Percentiles rank a stretch among this genome's conserved stretches.
Conservation (phyloP, 106 monocot species). For the Posidonia australis region DNA sequence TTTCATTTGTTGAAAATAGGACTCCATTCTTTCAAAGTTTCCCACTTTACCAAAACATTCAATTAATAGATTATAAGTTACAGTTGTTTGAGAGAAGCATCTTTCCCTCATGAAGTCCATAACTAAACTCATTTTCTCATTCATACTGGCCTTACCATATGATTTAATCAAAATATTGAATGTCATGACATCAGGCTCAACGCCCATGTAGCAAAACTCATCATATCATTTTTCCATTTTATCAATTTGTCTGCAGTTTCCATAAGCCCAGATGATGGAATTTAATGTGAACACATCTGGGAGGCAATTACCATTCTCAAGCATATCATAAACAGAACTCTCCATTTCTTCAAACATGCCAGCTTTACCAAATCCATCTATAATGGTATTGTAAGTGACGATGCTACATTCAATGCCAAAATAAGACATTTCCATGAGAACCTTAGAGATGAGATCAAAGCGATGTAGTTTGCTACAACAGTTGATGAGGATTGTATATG, state of each 20-base stretch:
- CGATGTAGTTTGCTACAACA: conserved; percentile 60
- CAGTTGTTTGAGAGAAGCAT: conserved; percentile 73
- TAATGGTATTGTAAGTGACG: conserved; percentile 71
- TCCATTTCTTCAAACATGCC: conserved; percentile 75
- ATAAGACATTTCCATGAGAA: conserved; percentile 74
- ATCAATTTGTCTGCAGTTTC: conserved; percentile 36
- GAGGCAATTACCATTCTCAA: conserved; percentile 45
- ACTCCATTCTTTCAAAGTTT: no score
- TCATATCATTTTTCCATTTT: conserved; percentile 79
- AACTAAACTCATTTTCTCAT: conserved; percentile 82
- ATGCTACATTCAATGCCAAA: conserved; percentile 50
- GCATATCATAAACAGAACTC: conserved; percentile 54
- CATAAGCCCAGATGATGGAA: conserved; percentile 67
- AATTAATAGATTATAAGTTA: conserved; percentile 88
- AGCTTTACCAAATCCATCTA: conserved; percentile 73
- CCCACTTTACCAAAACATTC: no score
- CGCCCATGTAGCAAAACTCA: conserved; percentile 72
- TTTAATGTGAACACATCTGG: conserved; percentile 78
- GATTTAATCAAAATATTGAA: conserved; percentile 83
- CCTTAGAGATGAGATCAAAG: conserved; percentile 59
- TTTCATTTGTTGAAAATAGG: no score
- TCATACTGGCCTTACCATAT: conserved; percentile 68
- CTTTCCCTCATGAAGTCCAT: conserved; percentile 90
- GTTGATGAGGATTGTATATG: no score
- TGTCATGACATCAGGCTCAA: conserved; percentile 55